Evolutionary conservation across 345 rosid species (phyloP), one percentile per base, ranked within the genome.

Genomic region (Diplotaxis tenuifolia): DNA sequence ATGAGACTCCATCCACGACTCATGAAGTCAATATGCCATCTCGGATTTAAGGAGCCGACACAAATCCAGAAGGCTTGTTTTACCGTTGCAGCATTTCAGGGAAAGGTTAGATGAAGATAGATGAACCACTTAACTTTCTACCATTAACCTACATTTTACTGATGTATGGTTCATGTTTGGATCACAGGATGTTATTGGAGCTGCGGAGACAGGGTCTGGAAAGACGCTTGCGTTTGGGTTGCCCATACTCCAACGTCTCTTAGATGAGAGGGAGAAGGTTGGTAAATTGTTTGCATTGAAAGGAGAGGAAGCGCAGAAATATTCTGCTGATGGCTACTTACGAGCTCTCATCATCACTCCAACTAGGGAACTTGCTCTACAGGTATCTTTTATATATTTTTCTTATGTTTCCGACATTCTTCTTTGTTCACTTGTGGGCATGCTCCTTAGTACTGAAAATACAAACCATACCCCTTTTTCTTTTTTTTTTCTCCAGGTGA

Each of bases 121-220:
- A 75, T 49, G 47, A 80, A 40, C 53, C 12, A 16, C 60, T 69
- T 68, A 22, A 3, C 28, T 23, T 50, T 10, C 69, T 28, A 28
- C 21, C 40, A 15, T 1, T 38, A 52, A 20, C 5, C 2, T 18
- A 50, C 27, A 7, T 65, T 71, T 65, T 60, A n/a, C 29, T 71
- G 54, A 67, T 36, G 11, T 19, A 38, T 60, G 72, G 40, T 16
- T 72, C 70, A 45, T 50, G 6, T 77, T 77, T 47, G 55, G 76
- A 58, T 31, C 38, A 67, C 81, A 94, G 98, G 99, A 95, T 86
- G 93, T 95, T 54, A 72, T 90, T 69, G 97, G 99, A 49, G 96
- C 99, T 50, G 99, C 97, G 8, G 99, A 89, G 86, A 95, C 97
- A 20, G 99, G 99, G 54, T 95, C 97, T 19, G 99, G 99, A 58